Percentiles rank a stretch among this genome's conserved stretches.
These are phyloP conservation scores for Pythium biforme DNA, from an alignment of 352 stramenopile species.

Conservation along the genomic window DNA sequence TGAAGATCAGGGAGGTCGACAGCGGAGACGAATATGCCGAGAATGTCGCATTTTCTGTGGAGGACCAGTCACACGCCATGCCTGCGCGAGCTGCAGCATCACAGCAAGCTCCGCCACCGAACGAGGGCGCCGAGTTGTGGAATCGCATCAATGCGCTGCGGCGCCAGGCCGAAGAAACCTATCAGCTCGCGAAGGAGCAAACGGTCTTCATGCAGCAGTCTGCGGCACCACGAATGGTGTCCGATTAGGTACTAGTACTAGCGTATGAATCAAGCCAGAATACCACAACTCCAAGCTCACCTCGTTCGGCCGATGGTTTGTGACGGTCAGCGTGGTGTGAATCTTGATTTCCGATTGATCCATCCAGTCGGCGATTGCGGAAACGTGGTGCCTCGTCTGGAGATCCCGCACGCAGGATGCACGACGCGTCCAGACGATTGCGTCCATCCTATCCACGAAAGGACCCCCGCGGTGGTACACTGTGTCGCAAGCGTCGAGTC, in stretches of 20 bases:
- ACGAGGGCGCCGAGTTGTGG: not conserved
- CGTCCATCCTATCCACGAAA: not conserved
- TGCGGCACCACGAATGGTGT: not conserved
- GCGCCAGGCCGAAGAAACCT: conserved; percentile 21
- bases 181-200: conserved; percentile 17
- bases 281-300: not conserved
- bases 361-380: too few relatives aligned
- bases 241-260: not conserved
- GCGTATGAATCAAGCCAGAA: not conserved
- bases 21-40: not conserved
- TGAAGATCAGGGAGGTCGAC: not conserved
- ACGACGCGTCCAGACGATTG: too few relatives aligned
- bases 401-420: not conserved
- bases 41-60: not conserved
- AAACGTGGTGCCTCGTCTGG: not conserved
- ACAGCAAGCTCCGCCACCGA: not conserved
- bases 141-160: conserved; percentile 16
- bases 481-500: not conserved
- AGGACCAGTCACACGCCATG: not conserved
- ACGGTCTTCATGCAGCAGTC: conserved; percentile 5
- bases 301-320: too few relatives aligned
- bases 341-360: not conserved
- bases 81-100: not conserved
- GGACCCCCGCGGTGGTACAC: too few relatives aligned
- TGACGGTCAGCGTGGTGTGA: too few relatives aligned